Base-by-base conservation (phyloP, 352 stramenopile species). In the Phytophthora tentaculata region DNA sequence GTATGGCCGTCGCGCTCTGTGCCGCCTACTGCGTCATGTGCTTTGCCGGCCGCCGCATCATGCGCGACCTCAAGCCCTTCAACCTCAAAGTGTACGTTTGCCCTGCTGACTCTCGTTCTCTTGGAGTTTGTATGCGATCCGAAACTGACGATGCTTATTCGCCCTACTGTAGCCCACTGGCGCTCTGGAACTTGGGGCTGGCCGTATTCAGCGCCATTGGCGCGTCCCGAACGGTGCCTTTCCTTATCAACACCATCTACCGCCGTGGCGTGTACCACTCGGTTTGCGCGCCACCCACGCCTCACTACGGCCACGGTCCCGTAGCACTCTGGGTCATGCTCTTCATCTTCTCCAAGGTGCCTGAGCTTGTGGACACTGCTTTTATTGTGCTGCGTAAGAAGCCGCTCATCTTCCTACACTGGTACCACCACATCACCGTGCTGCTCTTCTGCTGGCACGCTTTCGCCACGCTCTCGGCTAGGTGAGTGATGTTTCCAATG, bases 381-480 rank as follows among this genome's bases (percentile, higher is more conserved):
- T 99, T 99, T 81, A 98, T 99, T 71, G 94, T 99, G 57, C 81
- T 98, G 58, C 90, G 97, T 79, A 99, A 99, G 83, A 98, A 98
- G 77, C 88, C 88, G 45, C 83, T 99, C 41, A 98, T 98, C 69
- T 98, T 99, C 74, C 80, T 99, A 50, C 97, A 99, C 80, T 99
- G 96, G 96, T 99, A 99, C 83, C 97, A 99, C 80, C 97, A 99
- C 78, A 95, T 99, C 74, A 99, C 97, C 16, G 97, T 99, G 32
- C 77, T 99, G 62, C 83, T 99, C 35, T 99, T 98, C 76, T 98
- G 95, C 83, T 99, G 97, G 97, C 92, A 98, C 79, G 94, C 91
- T 16, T 99, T 98, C 72, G 94, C 89, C 8, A 96, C 92, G 39
- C 91, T 94, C 32, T 94, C 84, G 23, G 84, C 95, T 59, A 92